Percentiles rank a stretch among this genome's conserved stretches.
Conservation (phyloP, 768 basidiomycete species). For the Pisolithus albus region DNA sequence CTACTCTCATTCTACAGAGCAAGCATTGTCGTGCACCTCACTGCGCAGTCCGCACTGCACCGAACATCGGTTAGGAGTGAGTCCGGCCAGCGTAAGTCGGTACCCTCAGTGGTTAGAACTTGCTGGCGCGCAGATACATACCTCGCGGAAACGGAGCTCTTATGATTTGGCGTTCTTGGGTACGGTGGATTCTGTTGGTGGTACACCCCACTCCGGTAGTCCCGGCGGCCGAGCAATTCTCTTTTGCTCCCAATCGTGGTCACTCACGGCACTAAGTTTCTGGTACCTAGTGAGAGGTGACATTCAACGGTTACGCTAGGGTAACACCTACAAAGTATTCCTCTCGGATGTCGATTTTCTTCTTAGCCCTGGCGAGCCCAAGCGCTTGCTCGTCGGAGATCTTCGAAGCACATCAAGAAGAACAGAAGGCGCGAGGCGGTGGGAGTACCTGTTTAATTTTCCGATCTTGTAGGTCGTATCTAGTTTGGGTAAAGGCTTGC, state of each 20-base stretch:
- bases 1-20: no score
- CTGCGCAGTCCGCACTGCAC: no score
- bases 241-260: slow-evolving; percentile 82
- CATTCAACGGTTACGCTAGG: neutral
- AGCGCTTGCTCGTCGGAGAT: slow-evolving; percentile 76
- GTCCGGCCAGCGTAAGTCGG: no score
- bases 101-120: neutral
- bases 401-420: slow-evolving; percentile 26
- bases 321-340: slow-evolving; percentile 82
- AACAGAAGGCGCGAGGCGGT: no score
- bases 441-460: slow-evolving; percentile 58
- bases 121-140: neutral
- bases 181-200: slow-evolving; percentile 52
- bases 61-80: no score
- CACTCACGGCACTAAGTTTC: slow-evolving; percentile 58
- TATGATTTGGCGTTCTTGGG: slow-evolving; percentile 1
- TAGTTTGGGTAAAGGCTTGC: slow-evolving; percentile 76
- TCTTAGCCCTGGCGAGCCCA: slow-evolving; percentile 58
- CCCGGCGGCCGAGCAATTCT: slow-evolving; percentile 79
- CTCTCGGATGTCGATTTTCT: slow-evolving; percentile 87
- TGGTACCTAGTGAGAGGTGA: neutral
- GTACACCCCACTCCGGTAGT: slow-evolving; percentile 90
- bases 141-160: neutral
- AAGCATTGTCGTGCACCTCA: no score
- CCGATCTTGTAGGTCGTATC: slow-evolving; percentile 84